phyloP scores from a whole-genome alignment of 2,329 filamentous ascomycete species.

The Dryadomyces sulphureus region DNA sequence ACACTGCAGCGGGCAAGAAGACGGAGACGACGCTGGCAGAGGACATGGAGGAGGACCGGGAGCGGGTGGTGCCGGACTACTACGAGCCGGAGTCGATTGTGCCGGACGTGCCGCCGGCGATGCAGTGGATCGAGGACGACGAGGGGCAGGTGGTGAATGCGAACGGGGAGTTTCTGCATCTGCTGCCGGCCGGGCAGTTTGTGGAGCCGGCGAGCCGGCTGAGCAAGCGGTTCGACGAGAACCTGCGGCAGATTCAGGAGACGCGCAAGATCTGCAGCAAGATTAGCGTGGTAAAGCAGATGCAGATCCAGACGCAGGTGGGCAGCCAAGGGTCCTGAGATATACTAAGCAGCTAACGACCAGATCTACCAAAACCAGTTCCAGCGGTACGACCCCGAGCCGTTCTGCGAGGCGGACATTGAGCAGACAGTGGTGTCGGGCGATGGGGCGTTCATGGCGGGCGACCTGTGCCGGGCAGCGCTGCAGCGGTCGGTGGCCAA shows the following conservation, averaged over 20 bases:
- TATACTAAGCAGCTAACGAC: no score
- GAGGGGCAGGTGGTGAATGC: conserved; percentile 83
- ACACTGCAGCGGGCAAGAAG: conserved; percentile 24
- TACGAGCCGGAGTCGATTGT: conserved; percentile 79
- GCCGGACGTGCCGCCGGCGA: conserved; percentile 63
- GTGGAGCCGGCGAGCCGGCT: conserved; percentile 59
- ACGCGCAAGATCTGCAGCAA: conserved; percentile 92
- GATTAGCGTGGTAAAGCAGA: conserved; percentile 96
- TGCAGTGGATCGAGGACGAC: conserved; percentile 79
- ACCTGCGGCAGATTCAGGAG: conserved; percentile 91
- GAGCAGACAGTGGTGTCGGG: conserved; percentile 82
- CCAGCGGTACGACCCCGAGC: conserved; percentile 83
- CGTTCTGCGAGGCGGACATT: conserved; percentile 75
- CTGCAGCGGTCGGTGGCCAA: conserved; percentile 86
- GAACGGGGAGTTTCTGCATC: conserved; percentile 66
- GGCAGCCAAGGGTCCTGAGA: no score
- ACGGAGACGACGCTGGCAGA: conserved; percentile 65
- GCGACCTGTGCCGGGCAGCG: conserved; percentile 66
- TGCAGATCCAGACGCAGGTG: conserved; percentile 96
- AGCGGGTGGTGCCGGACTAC: conserved; percentile 80
- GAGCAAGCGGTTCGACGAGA: conserved; percentile 69
- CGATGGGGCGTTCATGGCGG: conserved; percentile 74
- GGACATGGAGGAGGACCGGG: conserved; percentile 82
- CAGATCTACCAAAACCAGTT: conserved; percentile 97
- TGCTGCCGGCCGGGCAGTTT: conserved; percentile 65